These are phyloP conservation scores for Barnettozyma vustinii DNA, from an alignment of 805 yeast genomes.

Conservation along the genomic window DNA sequence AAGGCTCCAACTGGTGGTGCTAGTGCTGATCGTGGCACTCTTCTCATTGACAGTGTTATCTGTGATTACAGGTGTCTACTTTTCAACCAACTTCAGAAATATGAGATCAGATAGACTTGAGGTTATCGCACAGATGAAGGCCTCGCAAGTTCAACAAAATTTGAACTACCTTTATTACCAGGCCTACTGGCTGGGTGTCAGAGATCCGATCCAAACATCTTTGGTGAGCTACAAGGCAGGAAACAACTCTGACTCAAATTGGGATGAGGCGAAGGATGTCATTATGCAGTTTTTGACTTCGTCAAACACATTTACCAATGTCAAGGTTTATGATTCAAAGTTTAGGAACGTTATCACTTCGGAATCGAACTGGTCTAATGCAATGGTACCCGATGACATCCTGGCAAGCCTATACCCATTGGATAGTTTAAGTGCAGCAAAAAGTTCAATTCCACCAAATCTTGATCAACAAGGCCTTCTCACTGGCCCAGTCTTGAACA, in stretches of 20 bases:
- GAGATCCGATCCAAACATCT: conserved; percentile 56
- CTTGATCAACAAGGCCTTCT: conserved; percentile 42
- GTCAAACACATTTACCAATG: conserved; percentile 57
- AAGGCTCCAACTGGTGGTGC: conserved; percentile 65
- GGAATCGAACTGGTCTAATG: conserved; percentile 35
- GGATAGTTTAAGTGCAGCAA: conserved; percentile 24
- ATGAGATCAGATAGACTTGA: conserved; percentile 66
- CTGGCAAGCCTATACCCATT: conserved; percentile 45
- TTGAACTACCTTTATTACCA: conserved; percentile 62
- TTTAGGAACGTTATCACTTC: conserved; percentile 42
- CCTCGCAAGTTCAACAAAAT: conserved; percentile 71
- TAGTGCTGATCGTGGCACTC: conserved; percentile 66
- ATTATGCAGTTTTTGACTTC: conserved; percentile 60
- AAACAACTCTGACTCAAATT: conserved; percentile 47
- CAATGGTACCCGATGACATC: conserved; percentile 27
- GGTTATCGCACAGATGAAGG: conserved; percentile 76
- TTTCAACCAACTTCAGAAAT: conserved; percentile 53
- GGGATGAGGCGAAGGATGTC: conserved; percentile 41
- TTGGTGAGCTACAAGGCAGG: conserved; percentile 67
- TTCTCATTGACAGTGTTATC: conserved; percentile 69
- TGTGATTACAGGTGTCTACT: conserved; percentile 70
- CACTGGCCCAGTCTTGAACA: conserved; percentile 60
- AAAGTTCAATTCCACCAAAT: conserved; percentile 40
- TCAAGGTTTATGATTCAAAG: conserved; percentile 60
- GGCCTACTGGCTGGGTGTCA: conserved; percentile 55